Base-by-base conservation (phyloP, 192 early-diverging fungal species). In the Bifiguratus adelaidae region DNA sequence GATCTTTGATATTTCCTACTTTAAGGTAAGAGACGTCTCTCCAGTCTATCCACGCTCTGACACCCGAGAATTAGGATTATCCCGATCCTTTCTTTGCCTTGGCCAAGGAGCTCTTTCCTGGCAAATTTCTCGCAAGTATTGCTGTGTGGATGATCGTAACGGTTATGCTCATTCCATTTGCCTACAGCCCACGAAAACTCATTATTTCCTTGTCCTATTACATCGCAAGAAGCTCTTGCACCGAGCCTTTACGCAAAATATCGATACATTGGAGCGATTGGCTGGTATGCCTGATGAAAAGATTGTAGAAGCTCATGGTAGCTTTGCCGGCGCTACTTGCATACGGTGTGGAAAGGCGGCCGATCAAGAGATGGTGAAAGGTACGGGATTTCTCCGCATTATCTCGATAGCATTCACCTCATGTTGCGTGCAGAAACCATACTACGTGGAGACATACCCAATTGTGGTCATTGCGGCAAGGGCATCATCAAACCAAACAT, bases 171-270 rank as follows among this genome's bases (percentile, higher is more conserved):
- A 48, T 42, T 36, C 27, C 36, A 12, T 47, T 47, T 9, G 25
- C 21, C 16, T 27, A 29, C 48, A 77, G 57, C 93, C 95, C 1
- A 95, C 95, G 0, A 59, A 74, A 40, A 79, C 78, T 5, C 95
- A 98, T 51, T 89, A 92, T 48, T 91, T 98, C 50, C 71, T 98
- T 28, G 70, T 69, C 8, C 69, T 92, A 28, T 55, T 98, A 23
- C 74, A 68, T 13, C 58, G 86, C 23, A 80, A 84, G 45, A 69
- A 77, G 0, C 13, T 88, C 21, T 71, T 98, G 11, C 66, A 83
- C 21, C 66, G 92, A 22, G 82, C 85, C 44, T 95, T 88, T 60
- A 97, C 93, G 18, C 95, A 98, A 60, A 99, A 99, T 56, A 95
- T 99, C 47, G 95, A 99, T 67, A 90, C 83, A 7, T 62, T 99